phyloP scores from a whole-genome alignment of 2,329 filamentous ascomycete genomes.

The Cladosporium austrohemisphaericum region DNA sequence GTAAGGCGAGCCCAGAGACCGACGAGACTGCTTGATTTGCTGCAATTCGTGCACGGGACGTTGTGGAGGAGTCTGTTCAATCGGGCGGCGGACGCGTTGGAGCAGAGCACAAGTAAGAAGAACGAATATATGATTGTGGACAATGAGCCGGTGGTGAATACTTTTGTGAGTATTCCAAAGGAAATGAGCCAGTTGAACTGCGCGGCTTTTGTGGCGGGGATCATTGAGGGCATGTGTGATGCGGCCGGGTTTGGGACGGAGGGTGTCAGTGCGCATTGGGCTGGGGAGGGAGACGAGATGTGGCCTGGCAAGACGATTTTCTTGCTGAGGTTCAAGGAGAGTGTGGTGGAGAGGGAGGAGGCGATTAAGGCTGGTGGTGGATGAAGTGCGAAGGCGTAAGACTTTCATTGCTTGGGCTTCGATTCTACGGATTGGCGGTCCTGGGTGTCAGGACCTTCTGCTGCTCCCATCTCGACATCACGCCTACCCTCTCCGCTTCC shows the following conservation, averaged over 20 bases:
- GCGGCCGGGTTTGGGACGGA: slow-evolving; percentile 80
- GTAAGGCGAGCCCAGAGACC: slow-evolving; percentile 66
- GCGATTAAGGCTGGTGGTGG: slow-evolving; percentile 33
- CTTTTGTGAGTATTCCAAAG: slow-evolving; percentile 85
- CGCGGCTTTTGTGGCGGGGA: slow-evolving; percentile 89
- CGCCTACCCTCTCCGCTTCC: background rate
- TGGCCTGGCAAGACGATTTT: slow-evolving; percentile 98
- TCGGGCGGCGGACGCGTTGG: slow-evolving; percentile 84
- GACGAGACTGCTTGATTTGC: slow-evolving; percentile 80
- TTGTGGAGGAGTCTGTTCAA: slow-evolving; percentile 91
- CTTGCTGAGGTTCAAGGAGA: slow-evolving; percentile 84
- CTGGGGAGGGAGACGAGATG: slow-evolving; percentile 59
- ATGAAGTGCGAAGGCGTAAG: slow-evolving; percentile 14
- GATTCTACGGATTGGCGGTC: slow-evolving; percentile 7
- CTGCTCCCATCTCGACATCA: slow-evolving; percentile 8
- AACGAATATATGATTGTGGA: slow-evolving; percentile 99
- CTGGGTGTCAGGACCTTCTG: background rate
- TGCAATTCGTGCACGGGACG: slow-evolving; percentile 91
- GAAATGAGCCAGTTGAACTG: slow-evolving; percentile 98
- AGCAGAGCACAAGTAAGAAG: slow-evolving; percentile 79
- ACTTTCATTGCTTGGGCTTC: slow-evolving; percentile 1
- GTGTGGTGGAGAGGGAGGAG: slow-evolving; percentile 87
- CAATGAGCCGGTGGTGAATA: slow-evolving; percentile 94
- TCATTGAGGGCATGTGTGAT: slow-evolving; percentile 94
- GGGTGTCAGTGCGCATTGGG: slow-evolving; percentile 81